These are phyloP conservation scores for Phytophthora pinifolia DNA, from an alignment of 352 stramenopile genomes.

Conservation along the genomic window DNA sequence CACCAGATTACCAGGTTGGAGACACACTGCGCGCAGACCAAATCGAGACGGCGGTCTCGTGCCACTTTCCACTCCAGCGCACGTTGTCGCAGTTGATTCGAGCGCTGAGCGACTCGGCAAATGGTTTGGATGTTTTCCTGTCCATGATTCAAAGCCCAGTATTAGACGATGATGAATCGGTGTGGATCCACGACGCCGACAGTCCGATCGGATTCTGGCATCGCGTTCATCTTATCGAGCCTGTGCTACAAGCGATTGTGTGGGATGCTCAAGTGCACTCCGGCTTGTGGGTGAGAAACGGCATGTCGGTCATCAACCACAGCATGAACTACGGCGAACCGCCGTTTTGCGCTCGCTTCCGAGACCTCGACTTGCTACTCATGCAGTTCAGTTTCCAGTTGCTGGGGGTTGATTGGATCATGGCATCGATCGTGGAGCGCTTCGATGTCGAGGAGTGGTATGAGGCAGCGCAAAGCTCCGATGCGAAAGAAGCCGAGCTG, in stretches of 20 bases:
- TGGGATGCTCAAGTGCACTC: conserved; percentile 88
- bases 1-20: conserved; percentile 54
- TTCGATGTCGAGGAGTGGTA: conserved; percentile 73
- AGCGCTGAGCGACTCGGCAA: conserved; percentile 57
- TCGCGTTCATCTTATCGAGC: conserved; percentile 75
- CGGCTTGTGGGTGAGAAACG: conserved; percentile 84
- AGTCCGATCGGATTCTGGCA: conserved; percentile 81
- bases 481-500: conserved; percentile 57
- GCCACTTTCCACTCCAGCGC: conserved; percentile 81
- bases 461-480: conserved; percentile 39
- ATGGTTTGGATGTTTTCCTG: conserved; percentile 62
- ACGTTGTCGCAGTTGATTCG: conserved; percentile 73
- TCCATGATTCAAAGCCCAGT: conserved; percentile 44
- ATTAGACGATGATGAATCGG: conserved; percentile 22
- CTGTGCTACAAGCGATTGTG: conserved; percentile 80
- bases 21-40: conserved; percentile 55
- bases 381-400: conserved; percentile 80
- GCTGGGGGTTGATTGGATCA: conserved; percentile 73
- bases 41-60: conserved; percentile 67
- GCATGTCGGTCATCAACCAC: conserved; percentile 83
- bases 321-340: conserved; percentile 91
- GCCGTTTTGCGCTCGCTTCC: conserved; percentile 83
- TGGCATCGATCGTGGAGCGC: conserved; percentile 69
- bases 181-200: conserved; percentile 64
- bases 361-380: conserved; percentile 80